phyloP scores from a whole-genome alignment of 768 basidiomycete species.

The Trametes sanguinea region DNA sequence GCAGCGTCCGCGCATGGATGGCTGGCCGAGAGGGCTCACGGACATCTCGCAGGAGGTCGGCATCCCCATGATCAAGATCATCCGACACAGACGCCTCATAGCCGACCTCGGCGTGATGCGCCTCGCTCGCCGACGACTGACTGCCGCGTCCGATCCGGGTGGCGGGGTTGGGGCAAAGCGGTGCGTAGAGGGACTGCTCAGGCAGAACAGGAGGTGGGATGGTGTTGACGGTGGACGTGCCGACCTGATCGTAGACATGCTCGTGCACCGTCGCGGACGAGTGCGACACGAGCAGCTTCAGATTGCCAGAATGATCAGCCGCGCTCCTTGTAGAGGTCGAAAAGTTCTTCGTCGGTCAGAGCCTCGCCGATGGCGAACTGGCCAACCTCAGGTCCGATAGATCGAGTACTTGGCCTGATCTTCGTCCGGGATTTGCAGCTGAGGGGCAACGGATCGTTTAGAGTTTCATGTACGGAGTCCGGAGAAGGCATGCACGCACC shows the following conservation, averaged over 20 bases:
- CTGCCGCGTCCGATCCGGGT: slow-evolving; percentile 68
- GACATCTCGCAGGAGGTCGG: slow-evolving; percentile 21
- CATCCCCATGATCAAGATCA: slow-evolving; percentile 65
- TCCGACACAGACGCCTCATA: slow-evolving; percentile 64
- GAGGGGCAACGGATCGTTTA: slow-evolving; percentile 9
- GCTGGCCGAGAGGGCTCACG: slow-evolving; percentile 35
- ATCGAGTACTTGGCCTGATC: slow-evolving; percentile 78
- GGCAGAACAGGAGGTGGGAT: slow-evolving; percentile 59
- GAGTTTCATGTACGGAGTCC: neutral
- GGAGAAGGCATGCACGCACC: slow-evolving; percentile 44
- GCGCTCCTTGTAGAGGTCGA: slow-evolving; percentile 66
- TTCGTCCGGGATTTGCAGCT: slow-evolving; percentile 84
- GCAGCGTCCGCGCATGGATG: slow-evolving; percentile 40
- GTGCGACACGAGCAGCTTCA: slow-evolving; percentile 83
- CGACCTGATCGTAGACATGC: slow-evolving; percentile 37
- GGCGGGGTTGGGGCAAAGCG: slow-evolving; percentile 50
- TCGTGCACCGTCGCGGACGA: slow-evolving; percentile 63
- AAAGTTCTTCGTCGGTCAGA: slow-evolving; percentile 67
- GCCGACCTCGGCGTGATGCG: slow-evolving; percentile 54
- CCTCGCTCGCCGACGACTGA: slow-evolving; percentile 69
- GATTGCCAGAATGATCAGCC: slow-evolving; percentile 78
- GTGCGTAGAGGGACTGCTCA: slow-evolving; percentile 38
- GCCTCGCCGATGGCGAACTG: slow-evolving; percentile 74
- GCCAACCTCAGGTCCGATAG: slow-evolving; percentile 87
- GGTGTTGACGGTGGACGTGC: slow-evolving; percentile 45